Base-by-base conservation (phyloP, 192 early-diverging fungal genomes). In the Linnemannia schmuckeri region DNA sequence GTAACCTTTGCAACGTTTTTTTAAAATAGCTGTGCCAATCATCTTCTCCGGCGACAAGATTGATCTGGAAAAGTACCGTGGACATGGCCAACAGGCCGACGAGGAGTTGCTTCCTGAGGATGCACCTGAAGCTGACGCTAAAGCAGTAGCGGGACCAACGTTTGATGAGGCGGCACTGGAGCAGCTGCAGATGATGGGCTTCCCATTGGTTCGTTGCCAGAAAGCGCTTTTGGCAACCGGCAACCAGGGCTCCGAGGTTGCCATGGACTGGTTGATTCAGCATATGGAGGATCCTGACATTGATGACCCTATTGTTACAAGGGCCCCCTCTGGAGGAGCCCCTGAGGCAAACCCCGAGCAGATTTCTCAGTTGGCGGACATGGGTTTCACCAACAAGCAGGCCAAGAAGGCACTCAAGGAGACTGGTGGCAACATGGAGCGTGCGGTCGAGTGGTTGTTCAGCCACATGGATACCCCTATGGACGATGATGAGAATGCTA, bases 241-340 rank as follows among this genome's bases (percentile, higher is more conserved):
- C 24, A 95, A 97, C 83, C 89, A 91, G 46, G 96, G 95, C 20
- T 91, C 94, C 9, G 97, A 98, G 75, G 88, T 91, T 7, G 98
- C 98, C 4, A 97, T 98, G 96, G 94, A 94, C 81, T 99, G 98
- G 98, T 78, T 99, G 37, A 96, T 99, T 90, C 96, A 97, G 86
- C 97, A 98, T 79, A 98, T 98, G 96, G 98, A 99, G 38, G 98
- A 99, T 90, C 92, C 97, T 42, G 95, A 95, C 76, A 96, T 96
- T 78, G 96, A 97, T 88, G 91, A 79, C 27, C 96, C 96, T n/a
- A 89, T 95, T 72, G 85, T 78, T 20, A 69, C 40, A 1, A 61
- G 71, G 13, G 27, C 44, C 27, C 41, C 73, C 47, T 22, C 78
- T 8, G 70, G 82, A 20, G 46, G 72, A 3, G 38, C 40, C 0